Evolutionary conservation across 108 stramenopile species (phyloP), one percentile per base, ranked within the genome.

Genomic region (Skeletonema marinoi): DNA sequence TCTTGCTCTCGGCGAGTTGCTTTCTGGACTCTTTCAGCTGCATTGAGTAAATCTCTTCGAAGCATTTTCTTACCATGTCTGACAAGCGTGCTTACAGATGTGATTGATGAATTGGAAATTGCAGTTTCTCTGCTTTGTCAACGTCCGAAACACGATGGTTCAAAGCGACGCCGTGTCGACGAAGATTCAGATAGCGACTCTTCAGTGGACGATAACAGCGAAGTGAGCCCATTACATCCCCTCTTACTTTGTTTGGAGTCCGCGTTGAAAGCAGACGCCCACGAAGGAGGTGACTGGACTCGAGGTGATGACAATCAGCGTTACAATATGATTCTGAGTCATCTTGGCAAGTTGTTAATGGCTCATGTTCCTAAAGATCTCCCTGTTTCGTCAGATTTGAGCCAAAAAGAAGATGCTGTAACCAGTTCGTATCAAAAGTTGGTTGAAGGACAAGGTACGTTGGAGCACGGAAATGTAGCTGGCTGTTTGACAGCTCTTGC

Each of bases 271-370:
- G 91, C 93, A 21, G 96, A 96, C 81, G 93, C 92, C 36, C 90
- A 86, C 44, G 88, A 92, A 38, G 96, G 96, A 36, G 96, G 96
- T 41, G 65, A 77, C 25, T 96, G 96, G 96, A 88, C 91, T 73
- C 83, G 92, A 64, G 92, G 85, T 10, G 91, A 91, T 51, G 91
- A 94, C 13, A 86, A 75, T 46, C 75, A 92, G 44, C 71, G 92
- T 60, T 94, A 88, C 71, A 74, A 85, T 19, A 68, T 77, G 71
- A 73, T 96, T 60, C 80, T 93, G 38, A 77, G 79, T 48, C 91
- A 91, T 64, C 88, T 96, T 30, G 83, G 86, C 9, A 92, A 89
- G 70, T 69, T 96, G 3, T 80, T 96, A 1, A 64, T 85, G 35
- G 78, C 87, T 32, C 68, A 78, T 48, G 63, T 93, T 32, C 89